Evolutionary conservation across 805 yeast species (phyloP), one percentile per base, ranked within the genome.

Genomic region (Isabelozyma heimii): DNA sequence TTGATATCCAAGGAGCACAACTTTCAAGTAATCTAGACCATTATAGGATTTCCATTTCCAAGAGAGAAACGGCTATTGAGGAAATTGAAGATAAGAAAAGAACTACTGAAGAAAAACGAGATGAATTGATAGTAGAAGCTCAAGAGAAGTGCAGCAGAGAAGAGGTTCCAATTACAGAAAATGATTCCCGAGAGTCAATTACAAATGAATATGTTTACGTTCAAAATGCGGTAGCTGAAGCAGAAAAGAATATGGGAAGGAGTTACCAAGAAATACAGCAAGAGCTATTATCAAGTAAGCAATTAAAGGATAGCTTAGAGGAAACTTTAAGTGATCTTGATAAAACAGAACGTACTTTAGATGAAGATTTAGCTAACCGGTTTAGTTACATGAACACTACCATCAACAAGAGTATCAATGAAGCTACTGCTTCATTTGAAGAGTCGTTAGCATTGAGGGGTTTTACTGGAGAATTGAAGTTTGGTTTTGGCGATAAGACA

Each of bases 381-480:
- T 61, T 70, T 39, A 62, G 61, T 37, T 64, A 61, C 46, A 57
- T 73, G 42, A 57, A 65, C 17, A 70, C 70, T 30, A 65, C 73
- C 2, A 67, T 69, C 14, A 52, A 57, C 10, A 61, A 64, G 42
- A 63, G 61, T 26, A 57, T 69, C 26, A 53, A 59, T 5, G 65
- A 72, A 42, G 76, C 76, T 1, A 57, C 58, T 27, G 53, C 60
- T 46, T 64, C 76, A 5, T 88, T 88, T 62, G 82, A 81, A 51
- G 69, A 75, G 40, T 81, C 90, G 0, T 65, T 88, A 53, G 79
- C 75, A 42, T 70, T 80, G 40, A 76, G 97, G 66, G 87, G 87
- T 3, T 91, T 87, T 62, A 75, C 78, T 7, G 98, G 97, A 10
- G 73, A 77, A 45, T 73, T 94, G 41, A 75, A 75, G 13, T 85